Conservation (phyloP, 2,329 filamentous ascomycete genomes). For the Ilyonectria robusta region DNA sequence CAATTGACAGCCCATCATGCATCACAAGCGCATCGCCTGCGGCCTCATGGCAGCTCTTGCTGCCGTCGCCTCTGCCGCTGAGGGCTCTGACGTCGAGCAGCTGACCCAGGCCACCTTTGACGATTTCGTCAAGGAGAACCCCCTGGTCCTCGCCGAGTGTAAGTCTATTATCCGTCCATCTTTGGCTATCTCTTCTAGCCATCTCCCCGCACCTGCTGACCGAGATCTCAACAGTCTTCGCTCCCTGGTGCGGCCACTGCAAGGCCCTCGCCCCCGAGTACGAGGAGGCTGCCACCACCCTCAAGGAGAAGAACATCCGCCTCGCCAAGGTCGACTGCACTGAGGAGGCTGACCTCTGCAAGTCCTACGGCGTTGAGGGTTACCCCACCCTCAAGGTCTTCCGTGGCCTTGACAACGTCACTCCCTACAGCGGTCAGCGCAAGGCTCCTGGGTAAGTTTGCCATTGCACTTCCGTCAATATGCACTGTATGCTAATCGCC, state of each 20-base stretch:
- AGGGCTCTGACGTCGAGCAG: slow-evolving; percentile 84
- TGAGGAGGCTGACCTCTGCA: slow-evolving; percentile 92
- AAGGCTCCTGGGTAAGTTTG: slow-evolving; percentile 81
- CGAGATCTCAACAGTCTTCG: slow-evolving; percentile 76
- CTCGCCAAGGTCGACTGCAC: slow-evolving; percentile 96
- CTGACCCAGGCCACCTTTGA: slow-evolving; percentile 91
- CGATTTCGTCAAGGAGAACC: slow-evolving; percentile 86
- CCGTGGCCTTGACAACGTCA: slow-evolving; percentile 86
- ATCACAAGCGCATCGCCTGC: slow-evolving; percentile 65
- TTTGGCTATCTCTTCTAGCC: neutral
- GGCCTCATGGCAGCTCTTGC: slow-evolving; percentile 70
- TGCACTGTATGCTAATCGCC: slow-evolving; percentile 37
- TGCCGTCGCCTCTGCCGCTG: slow-evolving; percentile 72
- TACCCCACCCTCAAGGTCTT: slow-evolving; percentile 99
- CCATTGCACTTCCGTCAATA: neutral
- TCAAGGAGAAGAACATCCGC: slow-evolving; percentile 90
- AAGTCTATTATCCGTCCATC: slow-evolving; percentile 57
- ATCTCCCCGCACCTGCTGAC: slow-evolving; percentile 52
- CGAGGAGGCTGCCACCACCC: slow-evolving; percentile 85
- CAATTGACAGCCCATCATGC: slow-evolving; percentile 57
- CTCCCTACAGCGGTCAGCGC: slow-evolving; percentile 89
- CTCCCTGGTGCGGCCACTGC: slow-evolving; percentile 98
- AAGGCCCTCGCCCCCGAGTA: slow-evolving; percentile 97
- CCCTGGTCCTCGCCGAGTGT: slow-evolving; percentile 96
- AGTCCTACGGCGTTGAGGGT: slow-evolving; percentile 91